Percentiles rank a stretch among this genome's conserved stretches.
These are phyloP conservation scores for Kappamyces sp. DNA, from an alignment of 192 early-diverging fungal genomes.

Conservation along the genomic window DNA sequence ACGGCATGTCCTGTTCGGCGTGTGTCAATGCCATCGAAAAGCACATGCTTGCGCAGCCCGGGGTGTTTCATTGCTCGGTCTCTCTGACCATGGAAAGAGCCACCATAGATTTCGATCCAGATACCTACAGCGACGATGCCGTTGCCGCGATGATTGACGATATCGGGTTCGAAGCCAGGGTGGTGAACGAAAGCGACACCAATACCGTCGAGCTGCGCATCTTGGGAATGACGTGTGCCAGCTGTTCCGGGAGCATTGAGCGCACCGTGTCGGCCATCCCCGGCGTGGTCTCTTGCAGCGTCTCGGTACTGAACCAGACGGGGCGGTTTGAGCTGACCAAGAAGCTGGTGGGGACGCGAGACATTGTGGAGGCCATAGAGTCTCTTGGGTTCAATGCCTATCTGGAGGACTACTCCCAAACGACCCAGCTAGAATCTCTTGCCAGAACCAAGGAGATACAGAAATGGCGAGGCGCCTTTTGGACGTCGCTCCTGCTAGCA, in stretches of 20 bases:
- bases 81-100: conserved; percentile 79
- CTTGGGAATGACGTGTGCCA: conserved; percentile 91
- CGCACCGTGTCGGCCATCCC: conserved; percentile 49
- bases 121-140: conserved; percentile 24
- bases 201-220: conserved; percentile 67
- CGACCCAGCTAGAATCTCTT: conserved; percentile 82
- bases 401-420: conserved; percentile 55
- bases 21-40: conserved; percentile 86
- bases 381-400: conserved; percentile 72
- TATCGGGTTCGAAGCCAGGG: conserved; percentile 66
- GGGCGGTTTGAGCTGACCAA: conserved; percentile 70
- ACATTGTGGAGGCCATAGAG: conserved; percentile 78
- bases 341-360: conserved; percentile 58
- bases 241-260: conserved; percentile 76
- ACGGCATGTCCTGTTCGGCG: conserved; percentile 93
- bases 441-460: conserved; percentile 79
- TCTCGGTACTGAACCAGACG: conserved; percentile 72
- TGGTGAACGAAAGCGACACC: conserved; percentile 42
- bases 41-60: conserved; percentile 47
- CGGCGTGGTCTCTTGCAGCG: conserved; percentile 57
- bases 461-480: conserved; percentile 68
- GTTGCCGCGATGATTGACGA: conserved; percentile 65
- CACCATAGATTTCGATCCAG: conserved; percentile 59
- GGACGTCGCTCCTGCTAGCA: conserved; percentile 62
- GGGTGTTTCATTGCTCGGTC: conserved; percentile 72